Evolutionary conservation across 2,329 filamentous ascomycete species (phyloP).

Genomic region (Fusarium pseudograminearum): DNA sequence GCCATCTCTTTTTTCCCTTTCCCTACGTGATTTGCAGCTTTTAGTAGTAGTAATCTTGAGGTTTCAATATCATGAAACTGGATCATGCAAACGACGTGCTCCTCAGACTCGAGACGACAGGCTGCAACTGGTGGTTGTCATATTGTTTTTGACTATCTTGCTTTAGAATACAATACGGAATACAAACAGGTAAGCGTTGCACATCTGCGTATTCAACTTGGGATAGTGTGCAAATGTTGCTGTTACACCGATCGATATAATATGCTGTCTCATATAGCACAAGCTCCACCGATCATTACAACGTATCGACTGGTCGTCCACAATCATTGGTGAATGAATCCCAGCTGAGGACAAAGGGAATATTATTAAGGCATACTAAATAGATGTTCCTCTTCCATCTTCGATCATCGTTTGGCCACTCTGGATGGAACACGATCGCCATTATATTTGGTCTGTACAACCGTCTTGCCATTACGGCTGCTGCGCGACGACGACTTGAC

Average conservation of each 20-base stretch:
- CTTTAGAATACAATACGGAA: neutral
- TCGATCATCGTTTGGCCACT: conserved; percentile 48
- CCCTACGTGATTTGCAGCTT: neutral
- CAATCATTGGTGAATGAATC: neutral
- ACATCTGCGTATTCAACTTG: neutral
- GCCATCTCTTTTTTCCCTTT: no score
- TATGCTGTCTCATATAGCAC: neutral
- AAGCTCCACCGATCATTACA: neutral
- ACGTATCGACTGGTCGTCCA: neutral
- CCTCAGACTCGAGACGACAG: neutral
- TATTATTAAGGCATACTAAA: conserved; percentile 20
- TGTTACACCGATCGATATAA: neutral
- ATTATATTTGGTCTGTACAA: conserved; percentile 50
- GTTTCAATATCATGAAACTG: neutral
- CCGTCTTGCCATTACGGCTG: conserved; percentile 42
- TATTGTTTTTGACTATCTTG: neutral
- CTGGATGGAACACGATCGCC: conserved; percentile 54
- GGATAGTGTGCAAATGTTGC: neutral
- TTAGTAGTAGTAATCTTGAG: neutral
- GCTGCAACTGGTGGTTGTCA: neutral
- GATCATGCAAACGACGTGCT: no score
- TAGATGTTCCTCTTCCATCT: neutral
- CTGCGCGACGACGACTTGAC: conserved; percentile 44
- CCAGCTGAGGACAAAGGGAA: conserved; percentile 1
- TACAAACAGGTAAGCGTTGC: neutral